Evolutionary conservation across 495 filamentous ascomycete species (phyloP).

Genomic region (Aspergillus carlsbadensis): DNA sequence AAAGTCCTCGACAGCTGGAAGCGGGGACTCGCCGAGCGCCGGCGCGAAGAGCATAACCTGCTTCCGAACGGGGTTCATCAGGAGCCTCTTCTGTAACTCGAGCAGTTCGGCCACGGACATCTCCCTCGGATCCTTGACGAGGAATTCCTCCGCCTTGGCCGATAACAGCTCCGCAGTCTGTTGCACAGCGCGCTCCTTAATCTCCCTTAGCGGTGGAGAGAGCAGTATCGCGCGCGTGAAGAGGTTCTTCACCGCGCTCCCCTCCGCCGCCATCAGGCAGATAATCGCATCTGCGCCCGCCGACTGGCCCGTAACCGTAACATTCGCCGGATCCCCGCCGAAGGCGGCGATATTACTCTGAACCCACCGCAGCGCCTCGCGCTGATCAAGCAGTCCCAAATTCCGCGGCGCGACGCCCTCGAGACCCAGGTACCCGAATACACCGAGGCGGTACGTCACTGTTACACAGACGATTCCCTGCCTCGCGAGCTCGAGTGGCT

Average conservation of each 20-base stretch:
- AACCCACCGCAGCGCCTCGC: slow-evolving; percentile 44
- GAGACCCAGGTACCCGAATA: neutral
- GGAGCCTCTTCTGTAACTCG: neutral
- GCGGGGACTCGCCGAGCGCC: neutral
- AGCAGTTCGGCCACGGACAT: neutral
- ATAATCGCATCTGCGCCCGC: slow-evolving; percentile 33
- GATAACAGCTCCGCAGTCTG: neutral
- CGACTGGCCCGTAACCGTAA: slow-evolving; percentile 47
- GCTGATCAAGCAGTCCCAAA: slow-evolving; percentile 39
- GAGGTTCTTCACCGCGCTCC: neutral
- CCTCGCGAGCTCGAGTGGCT: neutral
- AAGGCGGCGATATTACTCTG: slow-evolving; percentile 46
- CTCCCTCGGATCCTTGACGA: too few relatives aligned
- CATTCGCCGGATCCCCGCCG: slow-evolving; percentile 43
- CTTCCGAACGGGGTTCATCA: neutral
- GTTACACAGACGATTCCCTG: neutral
- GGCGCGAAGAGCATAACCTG: slow-evolving; percentile 5
- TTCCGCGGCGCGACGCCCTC: slow-evolving; percentile 16
- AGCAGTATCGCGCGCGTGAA: neutral
- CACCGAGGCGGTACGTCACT: neutral
- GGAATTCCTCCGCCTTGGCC: neutral
- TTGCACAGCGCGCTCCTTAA: neutral
- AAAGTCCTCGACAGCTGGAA: neutral
- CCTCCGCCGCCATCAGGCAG: too few relatives aligned
- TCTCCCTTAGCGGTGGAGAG: neutral